phyloP scores from a whole-genome alignment of 768 basidiomycete genomes.

The Polyporus arcularius region DNA sequence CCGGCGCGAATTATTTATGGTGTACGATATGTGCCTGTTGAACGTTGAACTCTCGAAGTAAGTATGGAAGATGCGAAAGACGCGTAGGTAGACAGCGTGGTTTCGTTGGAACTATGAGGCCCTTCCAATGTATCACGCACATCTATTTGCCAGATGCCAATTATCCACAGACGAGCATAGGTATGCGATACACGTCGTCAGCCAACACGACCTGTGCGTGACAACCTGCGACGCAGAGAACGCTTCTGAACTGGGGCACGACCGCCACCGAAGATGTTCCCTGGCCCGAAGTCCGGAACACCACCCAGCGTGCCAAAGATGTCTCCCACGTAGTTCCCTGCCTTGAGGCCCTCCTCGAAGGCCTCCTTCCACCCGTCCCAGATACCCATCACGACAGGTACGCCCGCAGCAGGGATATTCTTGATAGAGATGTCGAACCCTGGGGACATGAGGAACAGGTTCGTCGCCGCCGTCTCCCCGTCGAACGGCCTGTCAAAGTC shows the following conservation, averaged over 20 bases:
- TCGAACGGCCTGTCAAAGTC: conserved; percentile 34
- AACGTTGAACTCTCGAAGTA: no score
- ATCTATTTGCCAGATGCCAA: no score
- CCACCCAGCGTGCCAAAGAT: conserved; percentile 30
- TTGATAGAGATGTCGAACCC: conserved; percentile 35
- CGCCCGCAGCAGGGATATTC: conserved; percentile 40
- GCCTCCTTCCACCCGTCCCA: conserved; percentile 33
- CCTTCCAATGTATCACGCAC: no score
- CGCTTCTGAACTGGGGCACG: not conserved
- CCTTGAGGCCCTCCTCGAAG: conserved; percentile 35
- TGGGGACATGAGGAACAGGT: conserved; percentile 32
- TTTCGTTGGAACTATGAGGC: no score
- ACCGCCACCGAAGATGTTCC: conserved; percentile 6
- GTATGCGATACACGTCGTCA: no score
- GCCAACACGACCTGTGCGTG: no score
- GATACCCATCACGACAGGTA: conserved; percentile 39
- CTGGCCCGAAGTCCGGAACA: conserved; percentile 14
- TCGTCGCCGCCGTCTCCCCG: conserved; percentile 26
- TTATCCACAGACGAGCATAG: no score
- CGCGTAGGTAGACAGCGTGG: no score
- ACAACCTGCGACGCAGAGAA: not conserved
- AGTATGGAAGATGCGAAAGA: no score
- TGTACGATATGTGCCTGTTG: no score
- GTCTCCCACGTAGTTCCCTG: conserved; percentile 34
- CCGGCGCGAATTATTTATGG: no score